Evolutionary conservation across 257 asterid genomes (phyloP), one percentile per base, ranked within the genome.

Genomic region (Capsicum baccatum): DNA sequence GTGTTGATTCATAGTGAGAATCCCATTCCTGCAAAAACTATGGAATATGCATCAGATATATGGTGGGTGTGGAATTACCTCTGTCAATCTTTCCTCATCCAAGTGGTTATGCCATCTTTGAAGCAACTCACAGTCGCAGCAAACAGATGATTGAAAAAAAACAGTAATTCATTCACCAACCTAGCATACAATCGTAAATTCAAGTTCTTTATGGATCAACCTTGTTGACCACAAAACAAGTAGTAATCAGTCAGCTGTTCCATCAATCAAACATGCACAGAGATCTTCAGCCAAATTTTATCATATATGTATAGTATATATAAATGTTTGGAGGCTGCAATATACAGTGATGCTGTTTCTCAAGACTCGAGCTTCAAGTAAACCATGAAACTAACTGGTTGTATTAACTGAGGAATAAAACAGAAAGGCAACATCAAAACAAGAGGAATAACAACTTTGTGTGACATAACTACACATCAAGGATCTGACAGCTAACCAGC

Each of bases 401-500:
- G 69, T 58, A 56, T 68, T 68, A 84, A 83, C 69, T 81, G 58
- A 79, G 63, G 66, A 21, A 6, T 16, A 85, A 50, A 64, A 62
- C 63, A 58, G 67, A 62, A 76, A 50, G 76, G 69, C 26, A 78
- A 42, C 21, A 52, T 54, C 79, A 70, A 74, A 70, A 78, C 62
- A 87, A 52, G 12, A 63, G 83, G 26, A 79, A 48, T 21, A 52
- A 16, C 42, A 66, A 73, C 6, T 79, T 78, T 82, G 52, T 81
- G 48, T 81, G 83, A 70, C 57, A 68, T 7, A 54, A 85, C 89
- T 89, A 95, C 69, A 93, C 85, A 82, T 92, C 92, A 55, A 94
- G 93, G 67, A 91, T 90, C 90, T 92, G 97, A 83, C 97, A 93
- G 91, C 97, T 92, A 84, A 94, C 93, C 33, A 94, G 94, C 92